phyloP scores from a whole-genome alignment of 169 alveolate genomes.

The Amoebophrya sp. region DNA sequence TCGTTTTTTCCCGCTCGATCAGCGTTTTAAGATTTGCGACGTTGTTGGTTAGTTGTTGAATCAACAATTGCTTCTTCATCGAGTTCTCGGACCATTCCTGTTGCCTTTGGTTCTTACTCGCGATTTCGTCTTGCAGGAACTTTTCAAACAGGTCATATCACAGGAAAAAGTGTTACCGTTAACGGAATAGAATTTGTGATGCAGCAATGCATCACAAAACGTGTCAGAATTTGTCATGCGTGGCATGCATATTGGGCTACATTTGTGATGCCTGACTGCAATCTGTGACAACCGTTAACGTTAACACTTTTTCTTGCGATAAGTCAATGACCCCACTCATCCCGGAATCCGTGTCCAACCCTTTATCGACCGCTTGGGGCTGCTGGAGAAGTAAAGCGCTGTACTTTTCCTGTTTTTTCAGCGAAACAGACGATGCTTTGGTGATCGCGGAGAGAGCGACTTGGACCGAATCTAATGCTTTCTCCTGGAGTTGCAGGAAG shows the following conservation, averaged over 20 bases:
- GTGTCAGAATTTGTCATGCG: no score
- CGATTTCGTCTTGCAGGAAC: background rate
- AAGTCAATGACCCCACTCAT: no score
- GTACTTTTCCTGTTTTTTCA: background rate
- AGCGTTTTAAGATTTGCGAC: background rate
- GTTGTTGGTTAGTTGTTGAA: background rate
- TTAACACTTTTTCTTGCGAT: no score
- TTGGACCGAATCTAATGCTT: background rate
- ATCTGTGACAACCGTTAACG: no score
- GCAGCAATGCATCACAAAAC: no score
- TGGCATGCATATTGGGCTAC: no score
- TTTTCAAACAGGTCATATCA: background rate
- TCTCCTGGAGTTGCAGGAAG: background rate
- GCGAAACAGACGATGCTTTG: background rate
- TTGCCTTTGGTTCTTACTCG: background rate
- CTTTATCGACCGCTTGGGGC: no score
- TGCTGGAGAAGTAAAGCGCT: no score
- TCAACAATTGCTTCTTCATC: constrained; percentile 6
- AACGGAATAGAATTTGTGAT: no score
- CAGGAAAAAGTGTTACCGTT: no score
- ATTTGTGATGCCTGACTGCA: no score
- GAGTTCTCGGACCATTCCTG: background rate
- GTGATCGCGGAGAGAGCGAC: background rate
- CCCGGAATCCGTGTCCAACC: no score
- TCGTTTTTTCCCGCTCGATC: background rate